Evolutionary conservation across 805 yeast genomes (phyloP).

Genomic region (Candida manassasensis): DNA sequence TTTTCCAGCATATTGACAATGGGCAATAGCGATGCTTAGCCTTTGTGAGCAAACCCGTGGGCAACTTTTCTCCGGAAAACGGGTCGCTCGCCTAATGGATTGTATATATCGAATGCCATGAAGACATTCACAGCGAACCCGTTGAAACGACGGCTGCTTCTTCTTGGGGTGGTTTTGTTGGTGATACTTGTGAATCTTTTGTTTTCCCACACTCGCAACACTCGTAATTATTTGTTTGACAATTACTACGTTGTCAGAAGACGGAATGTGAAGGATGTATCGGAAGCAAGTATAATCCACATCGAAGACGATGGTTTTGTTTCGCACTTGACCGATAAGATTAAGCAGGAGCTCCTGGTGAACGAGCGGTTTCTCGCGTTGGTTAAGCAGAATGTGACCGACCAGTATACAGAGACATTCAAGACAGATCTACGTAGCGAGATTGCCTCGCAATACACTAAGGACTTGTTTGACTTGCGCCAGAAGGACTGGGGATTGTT

Average conservation of each 20-base stretch:
- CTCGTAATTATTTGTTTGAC: background rate
- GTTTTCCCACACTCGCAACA: background rate
- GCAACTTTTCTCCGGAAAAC: too few species aligned
- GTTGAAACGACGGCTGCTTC: background rate
- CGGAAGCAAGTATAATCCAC: background rate
- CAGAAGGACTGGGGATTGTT: constrained; percentile 10
- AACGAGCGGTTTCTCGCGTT: constrained; percentile 1
- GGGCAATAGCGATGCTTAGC: too few species aligned
- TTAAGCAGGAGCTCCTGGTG: background rate
- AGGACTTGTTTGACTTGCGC: constrained; percentile 9
- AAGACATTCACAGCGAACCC: too few species aligned
- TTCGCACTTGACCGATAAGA: background rate
- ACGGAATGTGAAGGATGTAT: constrained; percentile 1
- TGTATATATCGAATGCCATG: too few species aligned
- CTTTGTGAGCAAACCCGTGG: too few species aligned
- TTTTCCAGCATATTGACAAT: too few species aligned
- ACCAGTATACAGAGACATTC: constrained; percentile 9
- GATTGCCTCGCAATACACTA: constrained; percentile 10
- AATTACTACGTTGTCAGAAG: constrained; percentile 6
- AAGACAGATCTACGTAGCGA: constrained; percentile 8
- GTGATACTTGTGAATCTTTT: background rate
- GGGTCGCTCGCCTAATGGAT: too few species aligned
- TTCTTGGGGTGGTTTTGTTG: background rate
- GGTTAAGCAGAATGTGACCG: constrained; percentile 4
- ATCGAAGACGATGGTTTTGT: background rate